phyloP scores from a whole-genome alignment of 2,329 filamentous ascomycete species.

The Neofusicoccum umdonicola region DNA sequence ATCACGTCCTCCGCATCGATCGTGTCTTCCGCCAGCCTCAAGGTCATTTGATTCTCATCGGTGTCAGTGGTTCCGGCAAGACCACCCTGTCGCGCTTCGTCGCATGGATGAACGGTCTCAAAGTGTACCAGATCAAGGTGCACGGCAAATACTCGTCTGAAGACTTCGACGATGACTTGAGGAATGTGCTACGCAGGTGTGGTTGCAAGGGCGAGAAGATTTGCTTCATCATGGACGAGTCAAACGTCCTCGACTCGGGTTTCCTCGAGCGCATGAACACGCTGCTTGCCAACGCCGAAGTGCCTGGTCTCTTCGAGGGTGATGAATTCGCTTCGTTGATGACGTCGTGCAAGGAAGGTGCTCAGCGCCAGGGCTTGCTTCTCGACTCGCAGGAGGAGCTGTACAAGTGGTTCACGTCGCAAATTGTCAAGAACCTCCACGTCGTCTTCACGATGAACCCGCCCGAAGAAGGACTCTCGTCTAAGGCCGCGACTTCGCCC shows the following conservation, averaged over 20 bases:
- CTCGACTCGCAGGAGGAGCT: constrained; percentile 97
- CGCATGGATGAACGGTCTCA: constrained; percentile 99
- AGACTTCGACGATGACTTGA: constrained; percentile 96
- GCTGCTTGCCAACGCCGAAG: constrained; percentile 96
- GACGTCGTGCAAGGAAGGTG: constrained; percentile 98
- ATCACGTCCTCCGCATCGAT: constrained; percentile 97
- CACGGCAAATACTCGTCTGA: constrained; percentile 97
- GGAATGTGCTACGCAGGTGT: constrained; percentile 87
- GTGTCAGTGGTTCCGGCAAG: constrained; percentile 97
- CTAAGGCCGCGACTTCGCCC: constrained; percentile 95
- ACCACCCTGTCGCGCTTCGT: constrained; percentile 97
- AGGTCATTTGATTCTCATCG: constrained; percentile 95
- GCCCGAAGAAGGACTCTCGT: constrained; percentile 88
- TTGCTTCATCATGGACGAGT: constrained; percentile 99
- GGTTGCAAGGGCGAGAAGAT: constrained; percentile 99
- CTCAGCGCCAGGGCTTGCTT: constrained; percentile 89
- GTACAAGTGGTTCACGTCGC: constrained; percentile 99
- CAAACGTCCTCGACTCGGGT: constrained; percentile 95
- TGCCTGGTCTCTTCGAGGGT: constrained; percentile 97
- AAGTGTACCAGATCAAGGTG: constrained; percentile 99
- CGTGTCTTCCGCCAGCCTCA: constrained; percentile 98
- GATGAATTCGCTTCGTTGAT: constrained; percentile 97
- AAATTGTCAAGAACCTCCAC: constrained; percentile 98
- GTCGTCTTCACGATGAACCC: constrained; percentile 99
- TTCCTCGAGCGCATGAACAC: constrained; percentile 99